phyloP scores from a whole-genome alignment of 2,329 filamentous ascomycete genomes.

The Drechslerella coelobrocha region DNA sequence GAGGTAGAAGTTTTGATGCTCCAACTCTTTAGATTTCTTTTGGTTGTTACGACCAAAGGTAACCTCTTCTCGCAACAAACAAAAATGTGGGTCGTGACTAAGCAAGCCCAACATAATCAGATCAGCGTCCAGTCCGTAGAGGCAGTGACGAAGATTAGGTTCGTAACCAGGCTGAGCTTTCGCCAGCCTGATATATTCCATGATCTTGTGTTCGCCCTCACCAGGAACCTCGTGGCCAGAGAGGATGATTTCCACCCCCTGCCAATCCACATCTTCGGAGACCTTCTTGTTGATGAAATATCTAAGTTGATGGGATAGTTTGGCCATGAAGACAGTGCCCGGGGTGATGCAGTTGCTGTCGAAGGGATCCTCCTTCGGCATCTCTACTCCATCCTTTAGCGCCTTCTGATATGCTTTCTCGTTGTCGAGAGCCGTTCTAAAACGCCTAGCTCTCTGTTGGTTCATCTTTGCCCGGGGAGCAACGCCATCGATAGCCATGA shows the following conservation, averaged over 20 bases:
- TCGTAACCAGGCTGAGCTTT: conserved; percentile 95
- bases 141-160: conserved; percentile 90
- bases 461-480: conserved; percentile 99
- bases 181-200: conserved; percentile 98
- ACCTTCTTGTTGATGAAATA: conserved; percentile 99
- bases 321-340: conserved; percentile 97
- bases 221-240: conserved; percentile 98
- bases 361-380: conserved; percentile 80
- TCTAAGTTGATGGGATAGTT: conserved; percentile 88
- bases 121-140: conserved; percentile 96
- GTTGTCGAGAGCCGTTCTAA: conserved; percentile 89
- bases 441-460: conserved; percentile 92
- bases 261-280: conserved; percentile 95
- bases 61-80: conserved; percentile 93
- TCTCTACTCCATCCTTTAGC: conserved; percentile 82
- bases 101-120: conserved; percentile 97
- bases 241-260: conserved; percentile 91
- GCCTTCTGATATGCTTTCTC: conserved; percentile 93
- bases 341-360: conserved; percentile 99
- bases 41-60: conserved; percentile 90
- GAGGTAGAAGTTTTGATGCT: conserved; percentile 98
- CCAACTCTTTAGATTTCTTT: conserved; percentile 90
- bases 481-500: conserved; percentile 99
- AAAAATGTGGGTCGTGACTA: conserved; percentile 98
- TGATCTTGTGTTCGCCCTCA: conserved; percentile 99